Evolutionary conservation across 176 grass and related monocot species (phyloP).

Genomic region (Oryza meridionalis): DNA sequence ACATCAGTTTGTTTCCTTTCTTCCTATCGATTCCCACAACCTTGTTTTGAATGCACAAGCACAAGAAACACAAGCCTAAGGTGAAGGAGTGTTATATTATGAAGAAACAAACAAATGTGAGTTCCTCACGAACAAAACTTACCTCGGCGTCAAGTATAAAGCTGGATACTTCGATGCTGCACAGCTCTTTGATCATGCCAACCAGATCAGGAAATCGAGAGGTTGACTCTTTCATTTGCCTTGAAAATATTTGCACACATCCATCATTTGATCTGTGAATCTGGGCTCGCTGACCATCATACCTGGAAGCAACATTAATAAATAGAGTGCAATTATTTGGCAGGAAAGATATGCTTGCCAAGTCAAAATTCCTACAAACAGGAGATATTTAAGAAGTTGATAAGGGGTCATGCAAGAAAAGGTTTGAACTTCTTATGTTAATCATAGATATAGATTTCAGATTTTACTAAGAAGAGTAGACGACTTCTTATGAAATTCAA

Average conservation of each 20-base stretch:
- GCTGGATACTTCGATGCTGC: conserved; percentile 56
- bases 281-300: conserved; percentile 98
- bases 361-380: conserved; percentile 22
- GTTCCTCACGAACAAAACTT: conserved; percentile 39
- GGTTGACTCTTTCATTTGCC: conserved; percentile 99
- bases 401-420: background rate
- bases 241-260: conserved; percentile 84
- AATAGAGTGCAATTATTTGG: conserved; percentile 10
- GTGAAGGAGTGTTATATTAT: conserved; percentile 24
- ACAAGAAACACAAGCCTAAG: conserved; percentile 38
- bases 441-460: conserved; percentile 12
- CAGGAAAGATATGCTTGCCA: background rate
- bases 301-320: conserved; percentile 58
- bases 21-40: conserved; percentile 90
- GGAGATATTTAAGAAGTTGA: conserved; percentile 9
- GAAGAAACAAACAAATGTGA: conserved; percentile 19
- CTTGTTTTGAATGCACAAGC: conserved; percentile 47
- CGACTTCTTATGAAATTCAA: conserved; percentile 20
- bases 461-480: background rate
- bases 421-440: conserved; percentile 26
- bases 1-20: conserved; percentile 81
- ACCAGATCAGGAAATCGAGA: conserved; percentile 84
- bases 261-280: conserved; percentile 88
- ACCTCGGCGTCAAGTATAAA: conserved; percentile 94
- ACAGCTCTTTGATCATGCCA: conserved; percentile 77